Evolutionary conservation across 139 green algal species (phyloP).

Genomic region (Tetradesmus lagerheimii): DNA sequence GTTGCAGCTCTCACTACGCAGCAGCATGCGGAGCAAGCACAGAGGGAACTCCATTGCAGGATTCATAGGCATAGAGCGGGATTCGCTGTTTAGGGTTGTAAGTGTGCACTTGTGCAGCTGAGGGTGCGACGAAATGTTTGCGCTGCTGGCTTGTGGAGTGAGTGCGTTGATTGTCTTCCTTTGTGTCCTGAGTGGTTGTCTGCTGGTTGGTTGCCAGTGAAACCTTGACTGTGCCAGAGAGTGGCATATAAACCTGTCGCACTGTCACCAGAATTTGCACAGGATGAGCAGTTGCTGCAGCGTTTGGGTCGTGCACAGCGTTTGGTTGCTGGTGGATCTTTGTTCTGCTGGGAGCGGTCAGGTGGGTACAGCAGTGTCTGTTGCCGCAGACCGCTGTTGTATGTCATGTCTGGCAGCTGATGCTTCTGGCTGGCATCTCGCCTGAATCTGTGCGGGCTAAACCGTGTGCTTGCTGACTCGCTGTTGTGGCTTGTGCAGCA

Average conservation of each 20-base stretch:
- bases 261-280: not conserved
- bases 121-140: not conserved
- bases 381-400: not conserved
- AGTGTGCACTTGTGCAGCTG: constrained; percentile 2
- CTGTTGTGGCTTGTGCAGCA: too few relatives aligned
- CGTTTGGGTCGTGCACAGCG: not conserved
- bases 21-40: not conserved
- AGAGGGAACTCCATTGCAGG: not conserved
- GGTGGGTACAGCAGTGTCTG: too few relatives aligned
- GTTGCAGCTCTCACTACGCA: not conserved
- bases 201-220: not conserved
- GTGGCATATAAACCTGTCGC: not conserved
- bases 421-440: not conserved
- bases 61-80: not conserved
- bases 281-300: not conserved
- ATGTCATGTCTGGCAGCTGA: not conserved
- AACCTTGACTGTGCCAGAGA: not conserved
- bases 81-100: not conserved
- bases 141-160: not conserved
- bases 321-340: not conserved
- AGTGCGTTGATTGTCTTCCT: not conserved
- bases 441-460: not conserved
- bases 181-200: not conserved
- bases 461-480: not conserved
- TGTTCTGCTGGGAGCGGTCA: not conserved